These are phyloP conservation scores for Kuraishia hungarica DNA, from an alignment of 805 yeast species.

Conservation along the genomic window DNA sequence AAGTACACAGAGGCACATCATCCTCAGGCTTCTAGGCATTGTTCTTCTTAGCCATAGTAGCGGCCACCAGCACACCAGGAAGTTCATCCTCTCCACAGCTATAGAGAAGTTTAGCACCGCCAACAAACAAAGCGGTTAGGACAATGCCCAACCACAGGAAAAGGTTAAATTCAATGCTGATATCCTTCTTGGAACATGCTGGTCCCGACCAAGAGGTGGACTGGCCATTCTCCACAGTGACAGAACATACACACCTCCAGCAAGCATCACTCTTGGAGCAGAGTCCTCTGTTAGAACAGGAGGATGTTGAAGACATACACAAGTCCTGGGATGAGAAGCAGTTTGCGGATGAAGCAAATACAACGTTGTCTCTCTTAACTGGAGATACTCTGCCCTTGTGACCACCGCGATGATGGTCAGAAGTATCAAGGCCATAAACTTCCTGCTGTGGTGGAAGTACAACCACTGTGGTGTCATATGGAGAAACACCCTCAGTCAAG, in stretches of 20 bases:
- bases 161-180: constrained; percentile 57
- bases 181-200: constrained; percentile 61
- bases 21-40: constrained; percentile 9
- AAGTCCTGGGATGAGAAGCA: constrained; percentile 36
- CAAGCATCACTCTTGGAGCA: constrained; percentile 34
- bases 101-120: constrained; percentile 44
- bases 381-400: constrained; percentile 10
- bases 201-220: constrained; percentile 49
- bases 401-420: constrained; percentile 11
- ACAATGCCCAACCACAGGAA: constrained; percentile 59
- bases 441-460: constrained; percentile 22
- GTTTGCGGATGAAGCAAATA: neutral
- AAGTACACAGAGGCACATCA: neutral
- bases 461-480: constrained; percentile 22
- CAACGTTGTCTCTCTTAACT: neutral
- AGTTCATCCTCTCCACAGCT: constrained; percentile 51
- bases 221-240: constrained; percentile 30
- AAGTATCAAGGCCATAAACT: constrained; percentile 3
- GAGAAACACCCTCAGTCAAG: constrained; percentile 9
- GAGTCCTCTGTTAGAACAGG: constrained; percentile 46
- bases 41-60: constrained; percentile 36
- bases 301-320: constrained; percentile 36
- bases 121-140: constrained; percentile 33
- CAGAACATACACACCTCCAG: constrained; percentile 43
- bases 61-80: constrained; percentile 62